phyloP scores from a whole-genome alignment of 1,284 basidiomycete species.

The Phellinidium pouzarii region DNA sequence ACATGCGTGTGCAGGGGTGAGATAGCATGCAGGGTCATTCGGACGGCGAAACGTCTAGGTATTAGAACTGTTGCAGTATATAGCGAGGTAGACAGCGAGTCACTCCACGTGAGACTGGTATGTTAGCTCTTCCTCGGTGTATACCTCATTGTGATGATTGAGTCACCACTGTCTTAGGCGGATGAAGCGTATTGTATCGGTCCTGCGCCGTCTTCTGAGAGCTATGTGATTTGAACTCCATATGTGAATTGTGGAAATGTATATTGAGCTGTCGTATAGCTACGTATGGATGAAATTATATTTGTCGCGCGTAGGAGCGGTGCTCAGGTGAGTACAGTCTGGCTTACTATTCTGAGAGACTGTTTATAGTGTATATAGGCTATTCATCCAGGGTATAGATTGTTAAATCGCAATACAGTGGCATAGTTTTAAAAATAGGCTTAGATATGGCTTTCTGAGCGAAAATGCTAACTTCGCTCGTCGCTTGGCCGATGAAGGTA shows the following conservation, averaged over 20 bases:
- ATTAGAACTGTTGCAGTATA: conserved; percentile 89
- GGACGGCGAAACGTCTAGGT: conserved; percentile 82
- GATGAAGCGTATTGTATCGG: conserved; percentile 95
- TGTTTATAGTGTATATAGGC: conserved; percentile 38
- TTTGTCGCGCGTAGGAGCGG: conserved; percentile 73
- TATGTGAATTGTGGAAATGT: neutral
- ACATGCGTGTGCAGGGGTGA: conserved; percentile 60
- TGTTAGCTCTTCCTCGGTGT: conserved; percentile 19
- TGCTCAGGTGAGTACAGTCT: conserved; percentile 58
- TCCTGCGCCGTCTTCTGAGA: conserved; percentile 80
- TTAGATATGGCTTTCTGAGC: conserved; percentile 85
- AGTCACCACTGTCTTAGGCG: conserved; percentile 44
- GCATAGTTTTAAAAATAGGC: no score
- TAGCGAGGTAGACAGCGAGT: conserved; percentile 74
- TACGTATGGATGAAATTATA: conserved; percentile 85
- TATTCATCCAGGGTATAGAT: conserved; percentile 68
- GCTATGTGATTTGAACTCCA: conserved; percentile 65
- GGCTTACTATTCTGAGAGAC: conserved; percentile 4
- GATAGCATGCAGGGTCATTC: conserved; percentile 89
- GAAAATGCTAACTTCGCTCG: conserved; percentile 90
- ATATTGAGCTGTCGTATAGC: conserved; percentile 35
- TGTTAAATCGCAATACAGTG: neutral
- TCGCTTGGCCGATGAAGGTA: conserved; percentile 79
- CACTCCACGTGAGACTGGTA: conserved; percentile 74
- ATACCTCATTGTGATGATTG: neutral